Percentiles rank a stretch among this genome's conserved stretches.
phyloP scores from a whole-genome alignment of 176 grass and related monocot species.

The Areca catechu region DNA sequence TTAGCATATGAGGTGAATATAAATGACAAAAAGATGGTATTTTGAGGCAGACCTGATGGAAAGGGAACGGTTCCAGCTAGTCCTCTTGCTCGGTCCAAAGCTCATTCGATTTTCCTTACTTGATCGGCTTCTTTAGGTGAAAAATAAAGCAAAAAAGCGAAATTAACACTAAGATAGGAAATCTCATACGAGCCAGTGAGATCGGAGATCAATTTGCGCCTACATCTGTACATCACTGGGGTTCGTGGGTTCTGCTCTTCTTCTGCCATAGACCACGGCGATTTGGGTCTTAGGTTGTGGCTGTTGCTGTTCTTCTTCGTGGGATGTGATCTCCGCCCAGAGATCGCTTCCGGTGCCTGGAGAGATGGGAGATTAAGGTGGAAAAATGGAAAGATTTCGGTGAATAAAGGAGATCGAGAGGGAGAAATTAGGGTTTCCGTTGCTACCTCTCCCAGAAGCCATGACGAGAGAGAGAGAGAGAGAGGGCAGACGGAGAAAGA shows the following conservation, averaged over 20 bases:
- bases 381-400: not conserved
- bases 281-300: slow-evolving; percentile 8
- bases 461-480: slow-evolving; percentile 22
- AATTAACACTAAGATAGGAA: not conserved
- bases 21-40: slow-evolving; percentile 1
- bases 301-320: slow-evolving; percentile 14
- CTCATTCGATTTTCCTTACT: slow-evolving; percentile 36
- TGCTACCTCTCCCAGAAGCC: slow-evolving; percentile 36
- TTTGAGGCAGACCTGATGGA: slow-evolving; percentile 60
- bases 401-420: not conserved
- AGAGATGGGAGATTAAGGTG: not conserved
- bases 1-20: not conserved
- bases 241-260: slow-evolving; percentile 21
- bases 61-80: slow-evolving; percentile 82
- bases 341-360: slow-evolving; percentile 25
- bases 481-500: not conserved
- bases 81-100: slow-evolving; percentile 41
- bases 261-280: slow-evolving; percentile 51
- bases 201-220: not conserved
- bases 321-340: slow-evolving; percentile 54
- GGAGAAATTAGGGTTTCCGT: not conserved
- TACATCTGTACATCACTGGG: slow-evolving; percentile 28
- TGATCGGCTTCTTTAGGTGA: slow-evolving; percentile 21
- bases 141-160: not conserved
- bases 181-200: no score